A percentile compares a stretch with the other conserved stretches of the same genome.
phyloP scores from a whole-genome alignment of 2,329 filamentous ascomycete species.

The Periglandula ipomoeae region DNA sequence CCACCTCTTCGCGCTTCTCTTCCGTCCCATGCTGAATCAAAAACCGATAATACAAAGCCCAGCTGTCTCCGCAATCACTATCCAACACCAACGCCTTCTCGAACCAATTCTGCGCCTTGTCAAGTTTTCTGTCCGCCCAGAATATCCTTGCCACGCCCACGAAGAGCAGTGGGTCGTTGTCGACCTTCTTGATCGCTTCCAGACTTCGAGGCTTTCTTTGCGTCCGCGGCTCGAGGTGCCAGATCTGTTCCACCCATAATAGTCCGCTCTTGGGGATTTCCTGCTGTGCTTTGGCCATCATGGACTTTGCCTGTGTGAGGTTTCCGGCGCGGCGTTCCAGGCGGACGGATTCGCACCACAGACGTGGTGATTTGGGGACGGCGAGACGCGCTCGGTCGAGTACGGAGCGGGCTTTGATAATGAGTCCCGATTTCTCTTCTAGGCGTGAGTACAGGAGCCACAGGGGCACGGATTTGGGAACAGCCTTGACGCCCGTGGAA shows the following conservation, averaged over 20 bases:
- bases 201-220: conserved; percentile 85
- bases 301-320: conserved; percentile 69
- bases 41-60: conserved; percentile 98
- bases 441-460: conserved; percentile 85
- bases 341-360: conserved; percentile 92
- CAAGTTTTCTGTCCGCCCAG: conserved; percentile 85
- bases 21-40: conserved; percentile 84
- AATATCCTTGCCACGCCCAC: conserved; percentile 91
- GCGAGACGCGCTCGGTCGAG: conserved; percentile 86
- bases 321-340: conserved; percentile 86
- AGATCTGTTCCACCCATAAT: conserved; percentile 91
- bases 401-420: conserved; percentile 88
- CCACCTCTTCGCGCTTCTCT: conserved; percentile 80
- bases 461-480: conserved; percentile 71
- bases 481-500: conserved; percentile 76
- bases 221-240: conserved; percentile 83
- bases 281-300: conserved; percentile 90
- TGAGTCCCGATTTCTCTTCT: conserved; percentile 73
- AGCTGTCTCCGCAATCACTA: conserved; percentile 79
- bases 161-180: conserved; percentile 83
- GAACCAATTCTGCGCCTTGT: conserved; percentile 95
- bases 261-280: conserved; percentile 82
- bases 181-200: conserved; percentile 94
- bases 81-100: conserved; percentile 89
- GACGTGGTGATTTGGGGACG: conserved; percentile 70